Evolutionary conservation across 1,139 yeast species (phyloP), one percentile per base, ranked within the genome.

Genomic region (Geotrichum restrictum): DNA sequence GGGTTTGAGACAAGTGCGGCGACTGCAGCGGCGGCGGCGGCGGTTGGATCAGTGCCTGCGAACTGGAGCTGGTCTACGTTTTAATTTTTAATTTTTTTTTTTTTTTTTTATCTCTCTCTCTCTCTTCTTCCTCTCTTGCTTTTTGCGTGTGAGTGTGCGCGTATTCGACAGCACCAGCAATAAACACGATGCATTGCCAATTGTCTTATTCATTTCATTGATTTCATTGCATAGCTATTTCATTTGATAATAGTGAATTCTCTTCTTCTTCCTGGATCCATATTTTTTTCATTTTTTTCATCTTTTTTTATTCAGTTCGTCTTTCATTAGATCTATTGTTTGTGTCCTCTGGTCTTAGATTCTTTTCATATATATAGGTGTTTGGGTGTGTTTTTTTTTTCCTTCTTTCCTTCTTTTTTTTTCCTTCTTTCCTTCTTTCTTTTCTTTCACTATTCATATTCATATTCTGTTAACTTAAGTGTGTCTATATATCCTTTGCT

Each of bases 61-160:
- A 72, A 71, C 57, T 71, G 74, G 74, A 61, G 65, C 56, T 73
- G 76, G 77, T 70, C 75, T 29, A 73, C 77, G 0, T 73, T 73
- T 55, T 73, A 58, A 56, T 19, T 38, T 36, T 36, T 18, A 22
- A 43, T 52, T 38, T 33, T 19, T 18, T 37, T 19, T 34, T 14
- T 24, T 34, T 31, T 39, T 19, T 33, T 38, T 5, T 4, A 7
- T 22, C n/a, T 22, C 18, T 32, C 1, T 43, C 4, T 32, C 16
- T 37, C 11, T 37, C 11, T 37, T 19, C n/a, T n/a, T n/a, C n/a
- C n/a, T n/a, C n/a, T n/a, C n/a, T n/a, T n/a, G 11, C 14, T 33
- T 33, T n/a, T n/a, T n/a, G n/a, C n/a, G n/a, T n/a, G n/a, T n/a
- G n/a, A n/a, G n/a, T n/a, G n/a, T n/a, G n/a, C n/a, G n/a, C n/a